A percentile compares a stretch with the other conserved stretches of the same genome.
Conservation (phyloP, 768 basidiomycete genomes). For the Kockovaella imperatae region DNA sequence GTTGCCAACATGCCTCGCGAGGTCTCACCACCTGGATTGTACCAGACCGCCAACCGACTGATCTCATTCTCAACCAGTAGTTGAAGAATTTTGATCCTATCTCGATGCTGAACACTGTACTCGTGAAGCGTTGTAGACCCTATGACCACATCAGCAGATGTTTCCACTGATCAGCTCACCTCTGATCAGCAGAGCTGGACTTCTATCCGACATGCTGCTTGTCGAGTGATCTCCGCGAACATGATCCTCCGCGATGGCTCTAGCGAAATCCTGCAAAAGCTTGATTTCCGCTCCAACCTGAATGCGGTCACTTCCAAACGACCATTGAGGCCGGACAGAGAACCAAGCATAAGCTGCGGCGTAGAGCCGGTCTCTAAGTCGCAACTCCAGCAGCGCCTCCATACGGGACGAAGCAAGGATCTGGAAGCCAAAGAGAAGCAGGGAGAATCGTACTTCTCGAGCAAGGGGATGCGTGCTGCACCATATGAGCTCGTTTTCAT, state of each 20-base stretch:
- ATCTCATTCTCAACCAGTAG: conserved; percentile 87
- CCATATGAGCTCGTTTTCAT: neutral
- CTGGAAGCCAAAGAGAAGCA: conserved; percentile 89
- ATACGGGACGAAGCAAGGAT: conserved; percentile 77
- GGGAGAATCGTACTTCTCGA: conserved; percentile 79
- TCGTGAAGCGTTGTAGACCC: conserved; percentile 47
- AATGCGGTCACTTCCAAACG: conserved; percentile 85
- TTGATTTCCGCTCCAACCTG: conserved; percentile 85
- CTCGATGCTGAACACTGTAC: conserved; percentile 57
- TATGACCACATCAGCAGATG: conserved; percentile 9
- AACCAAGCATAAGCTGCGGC: conserved; percentile 84
- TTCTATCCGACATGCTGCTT: conserved; percentile 29
- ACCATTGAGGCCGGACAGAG: conserved; percentile 86
- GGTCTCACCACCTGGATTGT: conserved; percentile 71
- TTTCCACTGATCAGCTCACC: conserved; percentile 22
- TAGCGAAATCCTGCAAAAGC: conserved; percentile 73
- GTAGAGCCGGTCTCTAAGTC: conserved; percentile 68
- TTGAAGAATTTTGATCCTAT: conserved; percentile 64
- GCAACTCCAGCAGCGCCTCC: conserved; percentile 71
- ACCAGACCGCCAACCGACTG: conserved; percentile 76
- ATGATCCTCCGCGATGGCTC: conserved; percentile 65
- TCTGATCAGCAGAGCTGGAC: conserved; percentile 28
- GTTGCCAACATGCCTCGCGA: conserved; percentile 17
- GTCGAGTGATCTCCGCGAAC: conserved; percentile 51
- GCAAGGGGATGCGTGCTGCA: conserved; percentile 82